A percentile compares a stretch with the other conserved stretches of the same genome.
Evolutionary conservation across 805 yeast genomes (phyloP).

Genomic region (Komagataella populi): DNA sequence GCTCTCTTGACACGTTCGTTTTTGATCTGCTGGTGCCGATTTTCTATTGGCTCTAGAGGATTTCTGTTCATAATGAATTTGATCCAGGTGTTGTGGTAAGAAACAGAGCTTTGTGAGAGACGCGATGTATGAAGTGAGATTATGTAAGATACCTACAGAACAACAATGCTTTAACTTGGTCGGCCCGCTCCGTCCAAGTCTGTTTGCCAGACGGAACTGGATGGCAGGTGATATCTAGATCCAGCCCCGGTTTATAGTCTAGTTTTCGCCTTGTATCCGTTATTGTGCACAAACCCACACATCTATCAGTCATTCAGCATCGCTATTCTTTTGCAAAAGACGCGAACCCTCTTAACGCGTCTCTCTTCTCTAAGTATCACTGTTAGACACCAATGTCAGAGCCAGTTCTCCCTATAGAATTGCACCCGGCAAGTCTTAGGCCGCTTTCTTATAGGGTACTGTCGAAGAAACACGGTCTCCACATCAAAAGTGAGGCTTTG

Average conservation of each 20-base stretch:
- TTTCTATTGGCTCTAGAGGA: neutral
- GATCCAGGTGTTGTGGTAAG: neutral
- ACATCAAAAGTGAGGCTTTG: constrained; percentile 78
- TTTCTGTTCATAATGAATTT: neutral
- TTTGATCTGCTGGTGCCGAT: neutral
- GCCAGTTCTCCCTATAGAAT: constrained; percentile 54
- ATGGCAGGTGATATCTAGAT: too few relatives aligned
- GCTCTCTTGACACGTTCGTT: neutral
- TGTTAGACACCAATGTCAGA: constrained; percentile 12
- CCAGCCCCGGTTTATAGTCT: neutral
- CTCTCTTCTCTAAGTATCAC: neutral
- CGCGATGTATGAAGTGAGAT: neutral
- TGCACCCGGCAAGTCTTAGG: constrained; percentile 72
- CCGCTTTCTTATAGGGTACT: constrained; percentile 86
- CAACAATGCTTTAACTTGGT: neutral
- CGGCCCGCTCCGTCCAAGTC: too few relatives aligned
- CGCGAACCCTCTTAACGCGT: constrained; percentile 1
- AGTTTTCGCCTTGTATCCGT: neutral
- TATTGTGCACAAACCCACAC: neutral
- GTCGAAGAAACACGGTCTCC: constrained; percentile 86
- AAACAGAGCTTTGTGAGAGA: neutral
- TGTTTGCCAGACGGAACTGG: too few relatives aligned
- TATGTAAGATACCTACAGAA: neutral
- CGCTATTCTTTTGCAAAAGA: neutral
- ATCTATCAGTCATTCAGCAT: neutral